Base-by-base conservation (phyloP, 768 basidiomycete genomes). In the Tulasnella sp. region DNA sequence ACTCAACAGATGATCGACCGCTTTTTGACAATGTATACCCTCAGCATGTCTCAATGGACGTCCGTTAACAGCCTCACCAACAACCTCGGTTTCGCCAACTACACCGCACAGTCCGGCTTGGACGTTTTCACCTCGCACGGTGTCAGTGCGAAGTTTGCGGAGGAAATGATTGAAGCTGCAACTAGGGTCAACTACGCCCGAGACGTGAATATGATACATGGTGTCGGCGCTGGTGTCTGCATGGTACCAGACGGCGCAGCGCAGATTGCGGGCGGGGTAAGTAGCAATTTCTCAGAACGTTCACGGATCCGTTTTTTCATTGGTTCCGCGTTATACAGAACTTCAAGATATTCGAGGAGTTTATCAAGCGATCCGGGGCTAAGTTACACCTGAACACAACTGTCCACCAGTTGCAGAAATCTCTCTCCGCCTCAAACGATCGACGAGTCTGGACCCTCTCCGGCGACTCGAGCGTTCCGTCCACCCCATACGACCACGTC, bases 111-210 rank as follows among this genome's bases (percentile, higher is more conserved):
- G 63, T 86, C 85, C 11, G 86, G 86, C 0, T 79, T 81, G 12
- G 86, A 88, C 11, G 90, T 86, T 78, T 83, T 91, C 52, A 78
- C 81, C 14, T 76, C 79, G 11, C 82, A 86, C 17, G 87, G 86
- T 29, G 83, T 95, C 40, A 81, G 85, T 36, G 77, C 82, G 47
- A 81, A 81, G 66, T 96, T 88, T 80, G 82, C 86, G 5, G 80
- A 81, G 34, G 95, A 98, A 80, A 80, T 95, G 64, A 83, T 94
- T 37, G 92, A 93, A 70, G 90, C 87, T 2, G 87, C 89, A 1
- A 91, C 91, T 8, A 84, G 93, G 42, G 91, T 92, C 44, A 95
- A 94, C 78, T 94, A 94, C 77, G 90, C 89, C 64, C 89, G 90
- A 82, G 89, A 94, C 77, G 83, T 87, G 12, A 84, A 86, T 75